Conservation (phyloP, 108 stramenopile genomes). For the Skeletonema tropicum region DNA sequence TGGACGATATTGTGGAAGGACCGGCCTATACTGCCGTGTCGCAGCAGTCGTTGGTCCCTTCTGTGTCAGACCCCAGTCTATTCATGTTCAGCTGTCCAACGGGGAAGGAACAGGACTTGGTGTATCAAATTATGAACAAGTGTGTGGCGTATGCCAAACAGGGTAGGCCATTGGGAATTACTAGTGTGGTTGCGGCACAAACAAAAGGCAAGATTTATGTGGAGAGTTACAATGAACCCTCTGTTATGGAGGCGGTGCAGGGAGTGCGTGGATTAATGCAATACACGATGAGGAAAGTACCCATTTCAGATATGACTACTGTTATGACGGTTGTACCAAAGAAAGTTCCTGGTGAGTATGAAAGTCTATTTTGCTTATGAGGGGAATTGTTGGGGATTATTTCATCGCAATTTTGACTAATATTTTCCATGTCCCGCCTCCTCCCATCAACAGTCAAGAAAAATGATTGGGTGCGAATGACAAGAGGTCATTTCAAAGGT, state of each 20-base stretch:
- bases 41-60: conserved; percentile 91
- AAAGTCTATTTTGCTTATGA: neutral
- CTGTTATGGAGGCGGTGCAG: conserved; percentile 89
- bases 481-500: conserved; percentile 93
- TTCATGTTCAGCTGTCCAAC: conserved; percentile 93
- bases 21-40: conserved; percentile 72
- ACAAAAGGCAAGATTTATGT: conserved; percentile 93
- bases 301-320: conserved; percentile 95
- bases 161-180: conserved; percentile 83
- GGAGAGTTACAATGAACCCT: conserved; percentile 91
- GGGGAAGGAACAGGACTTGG: conserved; percentile 90
- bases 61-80: conserved; percentile 91
- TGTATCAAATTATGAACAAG: conserved; percentile 96
- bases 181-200: conserved; percentile 86
- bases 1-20: conserved; percentile 21
- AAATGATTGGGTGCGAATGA: conserved; percentile 96
- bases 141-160: conserved; percentile 81
- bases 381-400: neutral
- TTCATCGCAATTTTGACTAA: neutral
- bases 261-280: conserved; percentile 88
- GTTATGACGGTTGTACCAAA: conserved; percentile 90
- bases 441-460: conserved; percentile 68
- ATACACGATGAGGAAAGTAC: conserved; percentile 86
- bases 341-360: conserved; percentile 83
- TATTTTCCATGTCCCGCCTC: neutral